phyloP scores from a whole-genome alignment of 129 eudicot genomes.

The Silybum marianum region DNA sequence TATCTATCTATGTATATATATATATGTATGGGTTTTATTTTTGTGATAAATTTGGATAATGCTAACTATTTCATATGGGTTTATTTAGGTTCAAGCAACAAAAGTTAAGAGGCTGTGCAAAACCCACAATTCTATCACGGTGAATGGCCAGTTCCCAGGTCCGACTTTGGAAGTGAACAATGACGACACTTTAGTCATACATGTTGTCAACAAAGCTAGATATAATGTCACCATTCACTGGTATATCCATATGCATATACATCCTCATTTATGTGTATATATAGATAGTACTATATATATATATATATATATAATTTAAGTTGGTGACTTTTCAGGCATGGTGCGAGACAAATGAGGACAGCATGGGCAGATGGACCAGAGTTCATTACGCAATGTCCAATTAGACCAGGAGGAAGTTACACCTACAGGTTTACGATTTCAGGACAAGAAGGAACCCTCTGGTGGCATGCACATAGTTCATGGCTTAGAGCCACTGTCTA shows the following conservation, averaged over 20 bases:
- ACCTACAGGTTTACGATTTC: constrained; percentile 76
- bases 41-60: background rate
- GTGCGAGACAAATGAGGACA: constrained; percentile 77
- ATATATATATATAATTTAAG: too few relatives aligned
- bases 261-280: background rate
- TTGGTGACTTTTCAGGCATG: constrained; percentile 62
- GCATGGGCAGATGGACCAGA: constrained; percentile 99
- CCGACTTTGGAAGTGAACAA: constrained; percentile 87
- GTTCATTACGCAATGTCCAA: constrained; percentile 94
- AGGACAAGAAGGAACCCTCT: constrained; percentile 93
- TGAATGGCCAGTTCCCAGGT: constrained; percentile 89
- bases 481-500: constrained; percentile 96
- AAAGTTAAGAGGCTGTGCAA: constrained; percentile 93
- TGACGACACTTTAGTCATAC: constrained; percentile 78
- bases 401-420: constrained; percentile 92
- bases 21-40: background rate
- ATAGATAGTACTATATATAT: background rate
- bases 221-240: constrained; percentile 95
- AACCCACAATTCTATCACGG: constrained; percentile 72
- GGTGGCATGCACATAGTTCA: constrained; percentile 99
- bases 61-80: constrained; percentile 20
- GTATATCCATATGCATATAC: constrained; percentile 39
- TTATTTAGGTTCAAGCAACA: constrained; percentile 70
- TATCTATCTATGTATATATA: background rate
- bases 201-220: constrained; percentile 76